Evolutionary conservation across 2,329 filamentous ascomycete species (phyloP), one percentile per base, ranked within the genome.

Genomic region (Beauveria varroae): DNA sequence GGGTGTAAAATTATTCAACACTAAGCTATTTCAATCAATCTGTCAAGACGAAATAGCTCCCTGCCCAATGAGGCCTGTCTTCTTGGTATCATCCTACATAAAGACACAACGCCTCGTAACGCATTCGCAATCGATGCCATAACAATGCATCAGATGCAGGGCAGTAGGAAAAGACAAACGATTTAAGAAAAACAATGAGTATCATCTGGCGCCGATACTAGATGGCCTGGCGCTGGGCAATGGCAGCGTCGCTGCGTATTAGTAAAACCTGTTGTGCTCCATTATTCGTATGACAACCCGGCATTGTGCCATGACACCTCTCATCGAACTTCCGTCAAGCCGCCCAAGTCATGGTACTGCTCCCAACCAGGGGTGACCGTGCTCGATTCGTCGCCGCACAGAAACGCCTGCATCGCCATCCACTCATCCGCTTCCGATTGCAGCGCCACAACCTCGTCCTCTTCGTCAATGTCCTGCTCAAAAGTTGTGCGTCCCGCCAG

Each of bases 291-390:
- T 43, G 8, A 40, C 20, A 20, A 26, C 20, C 10, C 37, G 14
- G 4, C 20, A 9, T 10, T 22, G 40, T 2, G 24, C 1, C 10
- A 14, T 9, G 6, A 24, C 30, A 9, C 16, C n/a, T 3, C n/a
- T 73, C 66, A 75, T 49, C 67, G 67, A 65, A 74, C 68, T 62
- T 75, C 73, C 2, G 73, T 80, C 52, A 80, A 65, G 0, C 79
- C 79, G 40, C 79, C 79, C 4, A 81, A 67, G 14, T 78, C 76
- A 30, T 73, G 71, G 63, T 78, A 81, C 67, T 79, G 76, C 64
- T 77, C 78, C 78, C 77, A 81, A 5, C 74, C 74, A 3, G 74
- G 70, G 61, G 72, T 66, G 34, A 66, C 67, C 5, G 64, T 55
- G 12, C 61, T 59, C 5, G 64, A 63, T 10, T 62, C 64, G 8